Conservation (phyloP, 176 grass and related monocot species). For the Ensete ventricosum region DNA sequence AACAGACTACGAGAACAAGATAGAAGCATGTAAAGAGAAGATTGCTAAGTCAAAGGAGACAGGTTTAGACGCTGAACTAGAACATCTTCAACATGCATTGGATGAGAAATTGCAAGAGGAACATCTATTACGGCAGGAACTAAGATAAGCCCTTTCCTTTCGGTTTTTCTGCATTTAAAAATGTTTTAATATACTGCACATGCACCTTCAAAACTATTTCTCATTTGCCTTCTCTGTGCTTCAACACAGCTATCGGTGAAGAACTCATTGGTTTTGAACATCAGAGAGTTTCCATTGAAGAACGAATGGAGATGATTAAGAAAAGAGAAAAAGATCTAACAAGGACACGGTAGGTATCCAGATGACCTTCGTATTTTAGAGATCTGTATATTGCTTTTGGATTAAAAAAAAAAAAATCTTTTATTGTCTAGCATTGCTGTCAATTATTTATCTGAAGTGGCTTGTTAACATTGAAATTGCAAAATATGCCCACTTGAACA, state of each 20-base stretch:
- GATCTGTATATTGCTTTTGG: not conserved
- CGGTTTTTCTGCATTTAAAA: slow-evolving; percentile 6
- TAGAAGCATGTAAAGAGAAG: slow-evolving; percentile 37
- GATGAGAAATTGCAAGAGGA: slow-evolving; percentile 42
- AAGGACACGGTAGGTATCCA: slow-evolving; percentile 39
- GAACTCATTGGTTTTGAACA: slow-evolving; percentile 40
- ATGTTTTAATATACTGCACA: no score
- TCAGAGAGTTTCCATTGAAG: slow-evolving; percentile 50
- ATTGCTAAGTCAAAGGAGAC: slow-evolving; percentile 48
- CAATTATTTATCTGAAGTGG: not conserved
- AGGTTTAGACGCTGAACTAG: slow-evolving; percentile 46
- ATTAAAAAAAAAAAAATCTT: not conserved
- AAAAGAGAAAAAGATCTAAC: slow-evolving; percentile 46
- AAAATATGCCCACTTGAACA: no score
- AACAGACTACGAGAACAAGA: slow-evolving; percentile 48
- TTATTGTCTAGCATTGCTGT: not conserved
- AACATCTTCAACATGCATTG: slow-evolving; percentile 30
- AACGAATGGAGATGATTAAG: slow-evolving; percentile 31
- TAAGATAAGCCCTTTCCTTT: slow-evolving; percentile 59
- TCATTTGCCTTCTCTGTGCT: slow-evolving; percentile 13
- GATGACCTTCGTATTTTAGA: not conserved
- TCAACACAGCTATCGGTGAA: slow-evolving; percentile 45
- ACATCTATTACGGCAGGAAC: slow-evolving; percentile 36
- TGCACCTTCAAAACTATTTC: slow-evolving; percentile 1
- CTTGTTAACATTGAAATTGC: no score